A percentile compares a stretch with the other conserved stretches of the same genome.
phyloP scores from a whole-genome alignment of 2,329 filamentous ascomycete species.

The Cladophialophora exuberans region DNA sequence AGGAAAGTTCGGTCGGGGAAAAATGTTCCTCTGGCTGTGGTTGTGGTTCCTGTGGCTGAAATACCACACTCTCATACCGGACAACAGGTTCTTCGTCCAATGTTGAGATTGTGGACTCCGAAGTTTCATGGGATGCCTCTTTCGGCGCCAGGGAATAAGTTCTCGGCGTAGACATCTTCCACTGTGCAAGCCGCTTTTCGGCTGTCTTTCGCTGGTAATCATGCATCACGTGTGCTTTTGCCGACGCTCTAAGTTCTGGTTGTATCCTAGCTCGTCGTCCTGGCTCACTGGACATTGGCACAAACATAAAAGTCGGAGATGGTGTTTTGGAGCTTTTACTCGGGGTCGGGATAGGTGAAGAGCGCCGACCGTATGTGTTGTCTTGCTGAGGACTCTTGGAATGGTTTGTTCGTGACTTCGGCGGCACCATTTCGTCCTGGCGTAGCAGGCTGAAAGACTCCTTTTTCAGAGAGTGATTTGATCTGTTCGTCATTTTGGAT shows the following conservation, averaged over 20 bases:
- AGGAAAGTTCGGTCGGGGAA: not conserved
- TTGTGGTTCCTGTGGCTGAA: not conserved
- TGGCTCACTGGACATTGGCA: conserved; percentile 13
- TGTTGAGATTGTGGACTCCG: not conserved
- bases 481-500: no score
- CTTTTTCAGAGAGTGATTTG: no score
- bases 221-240: conserved; percentile 16
- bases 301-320: conserved; percentile 9
- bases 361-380: not conserved
- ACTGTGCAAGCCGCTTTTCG: conserved; percentile 3
- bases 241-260: conserved; percentile 11
- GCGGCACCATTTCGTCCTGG: not conserved
- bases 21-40: not conserved
- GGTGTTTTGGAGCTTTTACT: not conserved
- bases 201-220: conserved; percentile 14
- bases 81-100: not conserved
- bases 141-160: not conserved
- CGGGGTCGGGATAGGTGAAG: not conserved
- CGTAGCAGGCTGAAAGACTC: no score
- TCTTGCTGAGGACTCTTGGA: not conserved
- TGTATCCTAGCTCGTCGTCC: conserved; percentile 8
- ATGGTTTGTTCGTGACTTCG: not conserved
- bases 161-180: conserved; percentile 15
- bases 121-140: not conserved
- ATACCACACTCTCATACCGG: not conserved